These are phyloP conservation scores for Spatholobus suberectus DNA, from an alignment of 306 rosid genomes.

Conservation along the genomic window DNA sequence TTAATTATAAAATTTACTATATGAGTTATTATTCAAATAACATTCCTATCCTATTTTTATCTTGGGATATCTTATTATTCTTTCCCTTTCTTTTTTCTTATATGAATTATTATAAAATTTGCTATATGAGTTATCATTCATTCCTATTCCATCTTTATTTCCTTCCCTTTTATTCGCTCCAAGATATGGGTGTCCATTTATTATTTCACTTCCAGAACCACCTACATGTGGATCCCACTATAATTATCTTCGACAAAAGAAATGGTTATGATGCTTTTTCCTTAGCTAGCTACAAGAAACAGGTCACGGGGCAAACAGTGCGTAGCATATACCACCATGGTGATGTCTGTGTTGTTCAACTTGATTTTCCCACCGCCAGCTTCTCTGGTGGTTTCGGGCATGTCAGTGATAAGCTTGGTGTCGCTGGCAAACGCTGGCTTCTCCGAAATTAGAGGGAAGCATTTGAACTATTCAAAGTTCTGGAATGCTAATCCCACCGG, in stretches of 20 bases:
- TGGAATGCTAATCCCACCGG: slow-evolving; percentile 26
- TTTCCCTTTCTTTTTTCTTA: too few relatives aligned
- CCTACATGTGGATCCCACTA: not conserved
- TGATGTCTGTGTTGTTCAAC: slow-evolving; percentile 16
- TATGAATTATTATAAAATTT: too few relatives aligned
- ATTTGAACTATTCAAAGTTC: slow-evolving; percentile 78
- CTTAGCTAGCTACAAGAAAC: too few relatives aligned
- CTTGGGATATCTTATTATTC: too few relatives aligned
- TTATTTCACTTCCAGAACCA: too few relatives aligned
- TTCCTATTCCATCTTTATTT: too few relatives aligned
- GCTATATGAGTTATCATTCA: too few relatives aligned
- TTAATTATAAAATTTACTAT: too few relatives aligned
- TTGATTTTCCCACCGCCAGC: slow-evolving; percentile 61
- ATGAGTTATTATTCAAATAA: too few relatives aligned
- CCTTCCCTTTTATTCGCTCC: too few relatives aligned
- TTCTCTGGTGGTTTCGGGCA: slow-evolving; percentile 51
- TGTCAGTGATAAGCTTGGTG: slow-evolving; percentile 53
- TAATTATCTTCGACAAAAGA: not conserved
- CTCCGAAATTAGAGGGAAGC: slow-evolving; percentile 61
- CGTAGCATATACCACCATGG: not conserved
- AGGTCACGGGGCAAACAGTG: not conserved
- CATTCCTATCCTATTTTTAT: too few relatives aligned
- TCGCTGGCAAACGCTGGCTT: slow-evolving; percentile 45
- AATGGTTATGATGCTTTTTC: not conserved
- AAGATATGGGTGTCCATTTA: too few relatives aligned